Conservation (phyloP, 225 moss, liverwort and hornwort genomes). For the Ulota crispa region DNA sequence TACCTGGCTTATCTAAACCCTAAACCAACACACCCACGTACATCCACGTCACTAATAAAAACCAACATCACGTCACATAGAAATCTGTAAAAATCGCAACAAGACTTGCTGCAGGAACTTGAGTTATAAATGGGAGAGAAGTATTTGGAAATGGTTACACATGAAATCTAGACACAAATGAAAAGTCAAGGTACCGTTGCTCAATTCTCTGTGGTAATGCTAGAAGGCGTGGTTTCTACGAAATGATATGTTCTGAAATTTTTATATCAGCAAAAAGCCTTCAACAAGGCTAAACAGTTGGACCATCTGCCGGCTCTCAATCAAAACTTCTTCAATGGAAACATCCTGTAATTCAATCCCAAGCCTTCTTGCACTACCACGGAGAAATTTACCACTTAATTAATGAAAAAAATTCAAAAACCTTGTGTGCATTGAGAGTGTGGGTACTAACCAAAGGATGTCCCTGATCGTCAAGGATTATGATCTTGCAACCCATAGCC, state of each 20-base stretch:
- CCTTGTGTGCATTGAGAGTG: too few species aligned
- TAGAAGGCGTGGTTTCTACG: too few species aligned
- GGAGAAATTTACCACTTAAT: too few species aligned
- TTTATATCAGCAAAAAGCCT: too few species aligned
- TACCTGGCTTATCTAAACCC: slow-evolving; percentile 41
- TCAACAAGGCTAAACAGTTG: too few species aligned
- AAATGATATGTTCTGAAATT: too few species aligned
- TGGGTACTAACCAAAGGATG: slow-evolving; percentile 41
- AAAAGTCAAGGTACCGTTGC: neutral
- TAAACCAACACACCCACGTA: slow-evolving; percentile 28
- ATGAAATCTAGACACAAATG: neutral
- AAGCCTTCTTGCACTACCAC: too few species aligned
- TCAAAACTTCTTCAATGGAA: too few species aligned
- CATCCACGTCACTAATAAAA: neutral
- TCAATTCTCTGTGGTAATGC: neutral
- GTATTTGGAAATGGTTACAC: neutral
- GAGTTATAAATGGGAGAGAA: neutral
- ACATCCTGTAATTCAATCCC: too few species aligned
- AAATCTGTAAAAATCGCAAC: neutral
- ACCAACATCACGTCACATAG: neutral
- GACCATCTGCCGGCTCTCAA: too few species aligned
- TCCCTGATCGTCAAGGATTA: slow-evolving; percentile 50
- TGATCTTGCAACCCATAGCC: slow-evolving; percentile 63
- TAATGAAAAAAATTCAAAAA: too few species aligned
- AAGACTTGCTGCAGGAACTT: slow-evolving; percentile 5